These are phyloP conservation scores for Leccinum glutinopallens DNA, from an alignment of 1,284 basidiomycete species.

Conservation along the genomic window DNA sequence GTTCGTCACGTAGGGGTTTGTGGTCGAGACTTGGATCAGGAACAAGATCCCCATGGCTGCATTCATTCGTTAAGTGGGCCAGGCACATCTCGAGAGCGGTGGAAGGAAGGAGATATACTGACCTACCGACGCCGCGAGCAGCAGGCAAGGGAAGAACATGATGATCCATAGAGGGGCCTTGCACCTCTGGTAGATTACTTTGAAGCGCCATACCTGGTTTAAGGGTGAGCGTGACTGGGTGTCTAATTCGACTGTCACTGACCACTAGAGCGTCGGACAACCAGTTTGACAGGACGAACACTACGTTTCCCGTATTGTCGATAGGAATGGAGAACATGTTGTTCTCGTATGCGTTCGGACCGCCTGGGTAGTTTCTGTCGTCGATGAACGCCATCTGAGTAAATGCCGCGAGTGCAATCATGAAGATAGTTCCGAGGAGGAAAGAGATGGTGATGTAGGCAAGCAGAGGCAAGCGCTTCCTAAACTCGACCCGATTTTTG, in stretches of 20 bases:
- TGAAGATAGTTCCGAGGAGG: conserved; percentile 30
- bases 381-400: background rate
- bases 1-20: conserved; percentile 20
- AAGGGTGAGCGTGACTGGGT: background rate
- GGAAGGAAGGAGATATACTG: background rate
- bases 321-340: conserved; percentile 22
- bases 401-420: conserved; percentile 17
- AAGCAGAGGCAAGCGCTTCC: conserved; percentile 12
- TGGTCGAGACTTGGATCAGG: conserved; percentile 22
- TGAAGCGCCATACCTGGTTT: conserved; percentile 35
- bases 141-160: conserved; percentile 24
- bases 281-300: conserved; percentile 27
- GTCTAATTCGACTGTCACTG: background rate
- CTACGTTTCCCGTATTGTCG: conserved; percentile 17
- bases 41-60: conserved; percentile 16
- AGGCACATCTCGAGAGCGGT: background rate
- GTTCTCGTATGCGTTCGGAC: conserved; percentile 22
- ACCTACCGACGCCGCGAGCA: conserved; percentile 23
- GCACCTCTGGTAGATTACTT: conserved; percentile 26
- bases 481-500: conserved; percentile 1
- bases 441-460: conserved; percentile 29
- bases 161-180: conserved; percentile 20
- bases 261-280: conserved; percentile 34
- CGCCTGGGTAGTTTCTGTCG: conserved; percentile 29
- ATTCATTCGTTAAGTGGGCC: background rate